phyloP scores from a whole-genome alignment of 2,329 filamentous ascomycete genomes.

The Fusarium keratoplasticum region DNA sequence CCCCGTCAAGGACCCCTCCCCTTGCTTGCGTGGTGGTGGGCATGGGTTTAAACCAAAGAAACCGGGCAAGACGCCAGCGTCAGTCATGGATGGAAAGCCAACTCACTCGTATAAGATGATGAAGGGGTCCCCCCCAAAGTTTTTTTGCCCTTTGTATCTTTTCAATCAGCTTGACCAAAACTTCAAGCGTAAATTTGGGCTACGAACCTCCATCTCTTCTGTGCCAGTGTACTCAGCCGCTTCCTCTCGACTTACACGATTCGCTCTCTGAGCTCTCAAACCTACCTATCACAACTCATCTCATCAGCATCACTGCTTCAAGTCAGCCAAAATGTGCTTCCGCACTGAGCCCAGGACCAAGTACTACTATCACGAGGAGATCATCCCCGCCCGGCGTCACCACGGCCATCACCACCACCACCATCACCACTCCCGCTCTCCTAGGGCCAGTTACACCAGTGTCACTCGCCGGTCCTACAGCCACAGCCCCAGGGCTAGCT shows the following conservation, averaged over 20 bases:
- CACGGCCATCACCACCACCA: constrained; percentile 51
- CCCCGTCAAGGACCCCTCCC: constrained; percentile 35
- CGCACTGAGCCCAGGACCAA: constrained; percentile 55
- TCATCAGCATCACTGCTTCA: constrained; percentile 7
- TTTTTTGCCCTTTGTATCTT: constrained; percentile 5
- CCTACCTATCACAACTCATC: constrained; percentile 4
- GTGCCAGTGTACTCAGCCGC: background rate
- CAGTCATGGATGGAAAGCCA: constrained; percentile 10
- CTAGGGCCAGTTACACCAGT: constrained; percentile 58
- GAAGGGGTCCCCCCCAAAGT: constrained; percentile 24
- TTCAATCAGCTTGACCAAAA: background rate
- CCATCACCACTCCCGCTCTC: constrained; percentile 50
- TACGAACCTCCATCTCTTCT: background rate
- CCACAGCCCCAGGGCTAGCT: constrained; percentile 57
- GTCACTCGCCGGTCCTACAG: constrained; percentile 52
- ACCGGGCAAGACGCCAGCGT: constrained; percentile 43
- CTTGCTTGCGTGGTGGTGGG: constrained; percentile 32
- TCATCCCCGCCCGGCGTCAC: constrained; percentile 58
- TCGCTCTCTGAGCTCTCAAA: background rate
- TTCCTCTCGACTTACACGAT: background rate
- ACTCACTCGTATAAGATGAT: constrained; percentile 41
- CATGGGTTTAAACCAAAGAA: constrained; percentile 41
- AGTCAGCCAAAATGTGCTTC: constrained; percentile 62
- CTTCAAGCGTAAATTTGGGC: background rate
- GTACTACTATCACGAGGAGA: constrained; percentile 69